Evolutionary conservation across 2,329 filamentous ascomycete species (phyloP), one percentile per base, ranked within the genome.

Genomic region (Ustilaginoidea virens): DNA sequence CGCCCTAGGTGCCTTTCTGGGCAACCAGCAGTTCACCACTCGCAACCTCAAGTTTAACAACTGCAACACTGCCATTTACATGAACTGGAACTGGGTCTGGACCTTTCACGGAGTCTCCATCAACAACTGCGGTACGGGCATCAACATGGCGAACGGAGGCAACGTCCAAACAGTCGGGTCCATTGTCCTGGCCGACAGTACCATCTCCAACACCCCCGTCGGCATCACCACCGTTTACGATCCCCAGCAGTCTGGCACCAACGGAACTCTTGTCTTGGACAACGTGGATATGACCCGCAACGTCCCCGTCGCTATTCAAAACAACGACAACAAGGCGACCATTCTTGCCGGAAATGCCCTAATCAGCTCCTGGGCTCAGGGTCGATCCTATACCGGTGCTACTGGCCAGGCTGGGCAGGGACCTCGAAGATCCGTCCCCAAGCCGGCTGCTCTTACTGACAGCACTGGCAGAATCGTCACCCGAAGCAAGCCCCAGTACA

Each of bases 21-120:
- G 83, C 28, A 85, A 75, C 54, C 83, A 92, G 56, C 83, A 92
- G 54, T 90, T 87, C 54, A 87, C 81, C 22, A 77, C 74, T 17
- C 76, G 82, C 40, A 90, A 92, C 54, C 47, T 90, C 48, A 78
- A 67, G 20, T 92, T 92, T 65, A 81, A 80, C 49, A 66, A 69
- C 51, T 86, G 80, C 60, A 67, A 81, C 46, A 92, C 81, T 2
- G 83, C 80, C 36, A 73, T 92, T 38, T 82, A 70, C 56, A 79
- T 90, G 74, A 85, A 85, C 61, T 92, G 83, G 83, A 81, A 87
- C 58, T 92, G 83, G 83, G 62, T 74, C 12, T 92, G 80, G 77
- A 73, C 76, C 25, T 71, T 90, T 55, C 82, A 87, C 48, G 78
- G 70, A 20, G 41, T 92, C 21, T 66, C 58, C 25, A 80, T 92